Evolutionary conservation across 495 filamentous ascomycete genomes (phyloP).

Genomic region (Penicillium arizonense): DNA sequence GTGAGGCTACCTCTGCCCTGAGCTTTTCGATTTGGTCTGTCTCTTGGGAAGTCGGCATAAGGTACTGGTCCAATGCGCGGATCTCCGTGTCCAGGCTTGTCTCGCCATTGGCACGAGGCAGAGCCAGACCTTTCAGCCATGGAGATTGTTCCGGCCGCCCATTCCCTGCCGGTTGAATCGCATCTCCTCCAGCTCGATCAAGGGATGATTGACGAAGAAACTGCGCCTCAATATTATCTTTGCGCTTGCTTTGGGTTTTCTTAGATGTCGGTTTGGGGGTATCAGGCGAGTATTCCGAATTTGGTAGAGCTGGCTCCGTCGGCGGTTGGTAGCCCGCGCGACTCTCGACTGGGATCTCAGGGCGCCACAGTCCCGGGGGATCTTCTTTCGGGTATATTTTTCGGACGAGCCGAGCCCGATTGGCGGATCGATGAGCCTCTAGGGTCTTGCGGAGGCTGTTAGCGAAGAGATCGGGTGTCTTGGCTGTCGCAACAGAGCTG

Average conservation of each 20-base stretch:
- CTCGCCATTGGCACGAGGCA: conserved; percentile 6
- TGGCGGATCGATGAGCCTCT: conserved; percentile 49
- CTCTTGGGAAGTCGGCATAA: conserved; percentile 38
- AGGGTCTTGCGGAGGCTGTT: conserved; percentile 46
- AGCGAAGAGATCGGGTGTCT: conserved; percentile 27
- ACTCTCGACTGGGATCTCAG: conserved; percentile 19
- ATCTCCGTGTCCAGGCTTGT: conserved; percentile 45
- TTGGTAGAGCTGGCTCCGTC: conserved; percentile 1
- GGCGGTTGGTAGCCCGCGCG: conserved; percentile 18
- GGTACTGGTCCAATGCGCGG: conserved; percentile 41
- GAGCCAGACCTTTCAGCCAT: conserved; percentile 28
- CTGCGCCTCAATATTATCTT: background rate
- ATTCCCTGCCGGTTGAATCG: conserved; percentile 16
- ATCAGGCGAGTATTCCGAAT: background rate
- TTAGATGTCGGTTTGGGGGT: conserved; percentile 1
- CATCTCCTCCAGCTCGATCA: background rate
- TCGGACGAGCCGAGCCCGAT: conserved; percentile 45
- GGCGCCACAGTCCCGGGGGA: conserved; percentile 21
- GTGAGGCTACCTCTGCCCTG: conserved; percentile 20
- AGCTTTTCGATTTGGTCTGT: conserved; percentile 24
- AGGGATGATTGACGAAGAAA: background rate
- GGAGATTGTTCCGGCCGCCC: conserved; percentile 20
- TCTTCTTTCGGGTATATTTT: conserved; percentile 19
- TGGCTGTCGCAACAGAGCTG: conserved; percentile 6
- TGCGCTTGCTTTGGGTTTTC: conserved; percentile 8